A percentile compares a stretch with the other conserved stretches of the same genome.
phyloP scores from a whole-genome alignment of 169 alveolate species.

The Plasmodium gonderi region DNA sequence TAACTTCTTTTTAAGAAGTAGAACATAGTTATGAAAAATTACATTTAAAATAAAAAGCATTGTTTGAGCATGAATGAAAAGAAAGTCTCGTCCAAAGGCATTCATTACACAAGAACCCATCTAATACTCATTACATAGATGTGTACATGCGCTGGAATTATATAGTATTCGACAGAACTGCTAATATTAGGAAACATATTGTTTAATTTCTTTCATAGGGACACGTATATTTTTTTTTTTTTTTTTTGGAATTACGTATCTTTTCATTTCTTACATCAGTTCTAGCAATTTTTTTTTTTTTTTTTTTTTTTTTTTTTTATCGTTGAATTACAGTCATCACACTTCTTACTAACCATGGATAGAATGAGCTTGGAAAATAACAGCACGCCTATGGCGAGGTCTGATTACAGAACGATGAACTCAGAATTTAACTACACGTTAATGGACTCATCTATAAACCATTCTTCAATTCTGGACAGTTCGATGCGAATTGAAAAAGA shows the following conservation, averaged over 20 bases:
- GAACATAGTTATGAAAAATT: not conserved
- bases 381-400: slow-evolving; percentile 49
- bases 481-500: slow-evolving; percentile 63
- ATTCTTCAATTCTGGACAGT: slow-evolving; percentile 53
- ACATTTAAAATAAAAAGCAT: not conserved
- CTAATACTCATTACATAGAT: not conserved
- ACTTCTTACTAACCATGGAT: slow-evolving; percentile 18
- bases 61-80: not conserved
- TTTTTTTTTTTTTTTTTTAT: not conserved
- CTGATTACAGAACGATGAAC: slow-evolving; percentile 32
- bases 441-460: slow-evolving; percentile 63
- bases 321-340: not conserved
- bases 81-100: not conserved
- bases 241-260: too few relatives aligned
- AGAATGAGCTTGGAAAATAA: slow-evolving; percentile 33
- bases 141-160: not conserved
- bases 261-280: too few relatives aligned
- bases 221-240: too few relatives aligned
- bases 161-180: too few relatives aligned
- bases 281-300: too few relatives aligned
- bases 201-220: too few relatives aligned
- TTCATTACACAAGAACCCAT: not conserved
- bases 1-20: not conserved
- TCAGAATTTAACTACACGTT: slow-evolving; percentile 40
- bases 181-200: too few relatives aligned